phyloP scores from a whole-genome alignment of 352 stramenopile species.

The Achlya hypogyna region DNA sequence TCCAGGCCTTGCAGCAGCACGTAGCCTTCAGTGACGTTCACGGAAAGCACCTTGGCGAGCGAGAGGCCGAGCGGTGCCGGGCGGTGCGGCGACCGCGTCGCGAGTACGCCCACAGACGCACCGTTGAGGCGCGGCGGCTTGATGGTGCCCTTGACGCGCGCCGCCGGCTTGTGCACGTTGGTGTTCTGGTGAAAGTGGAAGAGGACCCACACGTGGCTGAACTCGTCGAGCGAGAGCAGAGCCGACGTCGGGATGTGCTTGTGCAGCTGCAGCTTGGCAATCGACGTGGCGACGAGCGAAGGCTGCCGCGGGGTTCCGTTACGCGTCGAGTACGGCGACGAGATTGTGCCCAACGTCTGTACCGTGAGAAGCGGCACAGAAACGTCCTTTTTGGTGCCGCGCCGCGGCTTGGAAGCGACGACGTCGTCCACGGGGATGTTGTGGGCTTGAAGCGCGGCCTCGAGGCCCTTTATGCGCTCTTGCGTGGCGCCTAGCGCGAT shows the following conservation, averaged over 20 bases:
- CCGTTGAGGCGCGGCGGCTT: constrained; percentile 22
- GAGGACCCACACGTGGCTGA: constrained; percentile 85
- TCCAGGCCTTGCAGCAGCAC: constrained; percentile 63
- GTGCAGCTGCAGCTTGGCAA: constrained; percentile 66
- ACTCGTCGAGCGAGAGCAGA: constrained; percentile 76
- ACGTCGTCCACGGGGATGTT: too few relatives aligned
- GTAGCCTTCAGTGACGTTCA: constrained; percentile 63
- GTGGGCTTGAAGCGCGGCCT: not conserved
- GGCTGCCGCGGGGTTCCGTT: constrained; percentile 72
- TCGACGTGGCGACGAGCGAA: constrained; percentile 48
- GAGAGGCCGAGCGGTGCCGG: constrained; percentile 92
- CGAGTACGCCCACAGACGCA: constrained; percentile 86
- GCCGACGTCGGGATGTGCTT: constrained; percentile 58
- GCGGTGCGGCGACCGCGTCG: constrained; percentile 94
- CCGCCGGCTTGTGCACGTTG: constrained; percentile 63
- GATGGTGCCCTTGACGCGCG: constrained; percentile 36
- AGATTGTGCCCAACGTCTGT: constrained; percentile 7
- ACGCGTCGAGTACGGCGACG: constrained; percentile 17
- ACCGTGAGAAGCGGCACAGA: constrained; percentile 9
- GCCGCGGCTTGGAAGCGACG: not conserved
- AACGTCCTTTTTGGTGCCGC: not conserved
- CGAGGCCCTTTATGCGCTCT: constrained; percentile 9
- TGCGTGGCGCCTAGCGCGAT: constrained; percentile 10
- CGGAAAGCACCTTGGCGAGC: constrained; percentile 69
- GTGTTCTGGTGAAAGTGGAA: constrained; percentile 90